These are phyloP conservation scores for Cutaneotrichosporon mucoides DNA, from an alignment of 1,284 basidiomycete genomes.

Conservation along the genomic window DNA sequence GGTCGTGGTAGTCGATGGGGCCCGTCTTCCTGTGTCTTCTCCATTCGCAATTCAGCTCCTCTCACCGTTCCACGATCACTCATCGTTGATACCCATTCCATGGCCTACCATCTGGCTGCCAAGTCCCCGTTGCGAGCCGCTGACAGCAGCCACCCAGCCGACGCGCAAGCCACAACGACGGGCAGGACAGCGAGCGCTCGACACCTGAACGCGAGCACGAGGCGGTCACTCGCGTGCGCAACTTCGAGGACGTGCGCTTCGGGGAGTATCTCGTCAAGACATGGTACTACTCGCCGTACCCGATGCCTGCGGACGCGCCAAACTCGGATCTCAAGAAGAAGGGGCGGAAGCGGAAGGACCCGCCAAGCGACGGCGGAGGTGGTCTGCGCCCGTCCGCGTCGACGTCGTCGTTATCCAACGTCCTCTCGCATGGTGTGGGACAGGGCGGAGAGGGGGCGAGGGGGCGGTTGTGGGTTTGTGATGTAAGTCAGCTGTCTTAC, in stretches of 20 bases:
- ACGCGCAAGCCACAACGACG: neutral
- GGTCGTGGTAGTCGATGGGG: no score
- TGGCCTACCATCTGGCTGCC: neutral
- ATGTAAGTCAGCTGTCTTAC: slow-evolving; percentile 28
- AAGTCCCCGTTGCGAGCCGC: neutral
- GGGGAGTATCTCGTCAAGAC: slow-evolving; percentile 46
- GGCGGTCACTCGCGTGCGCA: slow-evolving; percentile 39
- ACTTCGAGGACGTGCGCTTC: slow-evolving; percentile 49
- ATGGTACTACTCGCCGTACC: slow-evolving; percentile 82
- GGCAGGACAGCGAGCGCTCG: slow-evolving; percentile 11
- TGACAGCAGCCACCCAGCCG: neutral
- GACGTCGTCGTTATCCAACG: slow-evolving; percentile 46
- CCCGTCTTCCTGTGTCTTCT: no score
- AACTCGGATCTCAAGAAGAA: neutral
- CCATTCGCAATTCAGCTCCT: no score
- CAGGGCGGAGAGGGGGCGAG: slow-evolving; percentile 51
- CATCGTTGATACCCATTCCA: neutral
- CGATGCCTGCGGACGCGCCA: slow-evolving; percentile 52
- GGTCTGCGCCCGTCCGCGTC: neutral
- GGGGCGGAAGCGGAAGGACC: slow-evolving; percentile 15
- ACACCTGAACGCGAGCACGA: slow-evolving; percentile 43
- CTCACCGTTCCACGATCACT: no score
- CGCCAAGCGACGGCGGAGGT: neutral
- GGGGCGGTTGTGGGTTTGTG: slow-evolving; percentile 47
- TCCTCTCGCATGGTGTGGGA: slow-evolving; percentile 61